Evolutionary conservation across 352 stramenopile genomes (phyloP).

Genomic region (Globisporangium radiosum): DNA sequence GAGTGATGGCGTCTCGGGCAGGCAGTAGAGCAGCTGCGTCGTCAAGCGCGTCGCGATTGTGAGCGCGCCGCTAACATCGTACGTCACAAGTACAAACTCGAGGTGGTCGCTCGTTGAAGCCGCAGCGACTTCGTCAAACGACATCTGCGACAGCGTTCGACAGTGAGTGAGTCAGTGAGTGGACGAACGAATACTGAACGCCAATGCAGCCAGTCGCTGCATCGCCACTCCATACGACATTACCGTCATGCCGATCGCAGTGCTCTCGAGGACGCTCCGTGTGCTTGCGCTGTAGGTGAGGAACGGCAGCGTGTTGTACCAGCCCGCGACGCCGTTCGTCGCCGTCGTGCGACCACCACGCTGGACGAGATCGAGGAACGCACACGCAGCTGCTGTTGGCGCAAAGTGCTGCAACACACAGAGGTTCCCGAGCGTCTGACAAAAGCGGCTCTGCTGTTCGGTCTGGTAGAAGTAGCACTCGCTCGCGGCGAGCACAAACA

Average conservation of each 20-base stretch:
- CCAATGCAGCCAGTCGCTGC: neutral
- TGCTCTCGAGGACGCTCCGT: constrained; percentile 50
- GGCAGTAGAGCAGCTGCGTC: constrained; percentile 83
- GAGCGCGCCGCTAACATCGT: constrained; percentile 86
- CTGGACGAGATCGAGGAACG: constrained; percentile 70
- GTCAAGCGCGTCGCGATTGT: constrained; percentile 56
- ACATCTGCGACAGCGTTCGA: constrained; percentile 42
- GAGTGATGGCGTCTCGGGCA: constrained; percentile 5
- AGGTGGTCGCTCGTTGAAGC: constrained; percentile 53
- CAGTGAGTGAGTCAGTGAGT: too few relatives aligned
- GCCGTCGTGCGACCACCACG: constrained; percentile 35
- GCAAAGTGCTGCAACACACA: constrained; percentile 92
- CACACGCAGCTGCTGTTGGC: constrained; percentile 49
- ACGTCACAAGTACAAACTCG: constrained; percentile 82
- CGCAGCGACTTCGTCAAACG: constrained; percentile 54
- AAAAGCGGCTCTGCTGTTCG: constrained; percentile 60
- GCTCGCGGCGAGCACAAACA: constrained; percentile 60
- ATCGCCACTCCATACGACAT: neutral
- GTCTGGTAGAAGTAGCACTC: constrained; percentile 86
- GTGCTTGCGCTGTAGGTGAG: constrained; percentile 74
- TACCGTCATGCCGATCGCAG: constrained; percentile 72
- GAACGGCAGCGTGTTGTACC: constrained; percentile 84
- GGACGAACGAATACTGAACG: too few relatives aligned
- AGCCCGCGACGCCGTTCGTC: constrained; percentile 43
- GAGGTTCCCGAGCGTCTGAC: constrained; percentile 88